Evolutionary conservation across 331 rosid species (phyloP), one percentile per base, ranked within the genome.

Genomic region (Cydonia oblonga): DNA sequence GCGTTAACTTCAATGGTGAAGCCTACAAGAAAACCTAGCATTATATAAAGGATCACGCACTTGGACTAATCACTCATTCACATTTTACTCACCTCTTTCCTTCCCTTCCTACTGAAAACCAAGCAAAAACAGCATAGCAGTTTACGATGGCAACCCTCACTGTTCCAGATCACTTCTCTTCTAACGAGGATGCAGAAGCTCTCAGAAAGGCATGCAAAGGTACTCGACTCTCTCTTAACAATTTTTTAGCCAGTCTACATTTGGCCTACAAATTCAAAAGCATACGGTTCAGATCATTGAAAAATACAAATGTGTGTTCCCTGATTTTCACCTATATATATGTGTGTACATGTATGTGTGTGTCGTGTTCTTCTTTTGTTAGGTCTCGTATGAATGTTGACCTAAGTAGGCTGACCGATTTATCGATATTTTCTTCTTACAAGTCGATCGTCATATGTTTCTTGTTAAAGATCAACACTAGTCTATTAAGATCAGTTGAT

Each of bases 201-300:
- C 86, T 90, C 19, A 69, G 60, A 51, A 84, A 87, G 74, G 85
- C 90, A 19, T 81, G 81, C 32, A 57, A 86, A 87, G 96, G 90
- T 89, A 81, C 38, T 77, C 5, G 13, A 12, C 12, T 18, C n/a
- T 44, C 53, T 16, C 20, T 49, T 49, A 16, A 49, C 9, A 5
- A 2, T 49, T 49, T 49, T 16, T 49, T 2, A 16, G 9, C 20
- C 54, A 49, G 4, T 49, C 54, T 49, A 49, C 54, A 16, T 7
- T 49, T 12, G 20, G 8, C 3, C n/a, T 6, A 49, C 19, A 6
- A 49, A 49, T 6, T 16, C 3, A 6, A 49, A 49, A 49, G 1
- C 54, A 49, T 49, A 49, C 20, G 1, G 9, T 46, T 46, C n/a
- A 16, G 9, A 49, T 49, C 8, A 7, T 49, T 49, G 2, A 49